Evolutionary conservation across 2,329 filamentous ascomycete species (phyloP).

Genomic region (Aureobasidium subglaciale): DNA sequence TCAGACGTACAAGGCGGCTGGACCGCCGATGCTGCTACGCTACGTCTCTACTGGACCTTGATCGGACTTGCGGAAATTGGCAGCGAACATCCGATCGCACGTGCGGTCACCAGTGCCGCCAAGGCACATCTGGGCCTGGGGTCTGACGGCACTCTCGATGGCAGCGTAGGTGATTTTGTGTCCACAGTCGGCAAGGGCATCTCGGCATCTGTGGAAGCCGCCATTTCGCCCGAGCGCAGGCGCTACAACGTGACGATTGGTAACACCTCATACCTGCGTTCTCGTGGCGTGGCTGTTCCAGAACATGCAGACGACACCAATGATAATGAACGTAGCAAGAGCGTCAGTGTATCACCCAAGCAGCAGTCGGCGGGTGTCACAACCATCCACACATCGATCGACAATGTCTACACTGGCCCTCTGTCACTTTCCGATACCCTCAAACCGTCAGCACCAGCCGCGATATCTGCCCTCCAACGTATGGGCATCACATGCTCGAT

Average conservation of each 20-base stretch:
- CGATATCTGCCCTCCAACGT: constrained; percentile 71
- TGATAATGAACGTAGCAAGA: constrained; percentile 8
- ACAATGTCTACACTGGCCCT: constrained; percentile 71
- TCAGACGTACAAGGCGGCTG: constrained; percentile 61
- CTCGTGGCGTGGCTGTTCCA: constrained; percentile 62
- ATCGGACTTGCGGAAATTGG: constrained; percentile 92
- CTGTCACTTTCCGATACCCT: constrained; percentile 83
- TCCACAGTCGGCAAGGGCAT: constrained; percentile 80
- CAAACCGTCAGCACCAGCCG: constrained; percentile 76
- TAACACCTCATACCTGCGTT: constrained; percentile 68
- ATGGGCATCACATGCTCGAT: constrained; percentile 86
- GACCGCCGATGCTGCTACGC: constrained; percentile 60
- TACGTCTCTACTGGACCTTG: constrained; percentile 87
- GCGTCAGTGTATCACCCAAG: constrained; percentile 21
- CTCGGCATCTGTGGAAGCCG: constrained; percentile 71
- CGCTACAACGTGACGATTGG: constrained; percentile 78
- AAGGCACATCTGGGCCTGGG: constrained; percentile 68
- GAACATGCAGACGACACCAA: constrained; percentile 47
- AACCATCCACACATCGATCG: constrained; percentile 84
- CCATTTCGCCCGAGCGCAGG: constrained; percentile 56
- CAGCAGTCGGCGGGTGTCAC: constrained; percentile 61
- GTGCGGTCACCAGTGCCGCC: constrained; percentile 69
- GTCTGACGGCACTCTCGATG: constrained; percentile 67
- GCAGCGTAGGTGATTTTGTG: constrained; percentile 77
- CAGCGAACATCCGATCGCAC: constrained; percentile 93